Evolutionary conservation across 208 protist genomes (phyloP).

Genomic region (Leptomonas pyrrhocoris): DNA sequence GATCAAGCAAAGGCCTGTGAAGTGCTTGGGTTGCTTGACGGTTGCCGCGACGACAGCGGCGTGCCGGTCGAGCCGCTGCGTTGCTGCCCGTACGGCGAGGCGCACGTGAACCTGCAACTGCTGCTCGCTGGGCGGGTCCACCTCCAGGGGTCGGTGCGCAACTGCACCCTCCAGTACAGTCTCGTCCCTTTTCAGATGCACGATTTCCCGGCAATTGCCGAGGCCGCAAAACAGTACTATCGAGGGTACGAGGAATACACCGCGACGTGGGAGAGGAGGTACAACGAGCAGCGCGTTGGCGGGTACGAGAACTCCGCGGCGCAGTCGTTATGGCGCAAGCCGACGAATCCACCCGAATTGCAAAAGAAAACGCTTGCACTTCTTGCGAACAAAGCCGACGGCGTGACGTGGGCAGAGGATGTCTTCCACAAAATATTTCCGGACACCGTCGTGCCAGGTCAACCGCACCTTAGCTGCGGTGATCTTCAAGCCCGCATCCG

Average conservation of each 20-base stretch:
- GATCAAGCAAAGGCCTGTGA: constrained; percentile 3
- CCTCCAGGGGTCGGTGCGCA: not conserved
- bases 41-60: constrained; percentile 9
- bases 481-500: constrained; percentile 26
- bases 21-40: constrained; percentile 15
- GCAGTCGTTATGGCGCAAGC: not conserved
- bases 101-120: constrained; percentile 22
- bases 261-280: not conserved
- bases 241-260: not conserved
- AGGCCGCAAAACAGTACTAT: constrained; percentile 16
- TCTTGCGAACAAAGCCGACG: not conserved
- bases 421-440: constrained; percentile 12
- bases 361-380: not conserved
- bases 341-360: not conserved
- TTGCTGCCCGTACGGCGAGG: constrained; percentile 30
- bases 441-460: not conserved
- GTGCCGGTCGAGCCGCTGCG: constrained; percentile 5
- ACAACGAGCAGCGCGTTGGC: not conserved
- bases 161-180: constrained; percentile 3
- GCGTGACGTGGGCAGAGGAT: constrained; percentile 20
- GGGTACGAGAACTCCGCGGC: not conserved
- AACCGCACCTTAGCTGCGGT: not conserved
- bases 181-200: constrained; percentile 7
- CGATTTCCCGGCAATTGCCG: constrained; percentile 11
- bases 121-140: not conserved